phyloP scores from a whole-genome alignment of 306 rosid species.

The Acacia confusa region DNA sequence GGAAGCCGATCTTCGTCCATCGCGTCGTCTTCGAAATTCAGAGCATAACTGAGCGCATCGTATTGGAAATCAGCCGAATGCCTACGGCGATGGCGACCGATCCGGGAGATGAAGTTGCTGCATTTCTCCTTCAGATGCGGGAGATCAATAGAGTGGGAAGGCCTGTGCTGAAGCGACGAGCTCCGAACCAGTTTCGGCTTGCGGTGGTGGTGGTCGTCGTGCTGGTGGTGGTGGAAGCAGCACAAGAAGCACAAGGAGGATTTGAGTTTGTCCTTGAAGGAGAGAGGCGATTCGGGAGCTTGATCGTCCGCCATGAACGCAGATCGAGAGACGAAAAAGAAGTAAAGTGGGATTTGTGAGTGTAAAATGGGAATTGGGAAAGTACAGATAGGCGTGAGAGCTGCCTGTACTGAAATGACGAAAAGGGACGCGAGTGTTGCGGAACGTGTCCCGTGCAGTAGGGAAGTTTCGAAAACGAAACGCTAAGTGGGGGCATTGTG shows the following conservation, averaged over 20 bases:
- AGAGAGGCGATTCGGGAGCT: slow-evolving; percentile 36
- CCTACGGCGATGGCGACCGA: slow-evolving; percentile 58
- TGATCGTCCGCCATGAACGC: slow-evolving; percentile 43
- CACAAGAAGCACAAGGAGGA: slow-evolving; percentile 49
- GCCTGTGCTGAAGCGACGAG: slow-evolving; percentile 32
- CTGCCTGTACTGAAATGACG: slow-evolving; percentile 21
- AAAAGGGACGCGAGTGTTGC: neutral
- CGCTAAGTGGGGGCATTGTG: neutral
- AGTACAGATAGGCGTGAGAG: neutral
- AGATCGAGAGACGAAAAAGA: neutral
- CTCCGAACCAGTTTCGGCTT: slow-evolving; percentile 43
- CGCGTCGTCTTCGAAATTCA: slow-evolving; percentile 69
- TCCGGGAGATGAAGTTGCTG: slow-evolving; percentile 43
- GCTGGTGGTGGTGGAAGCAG: slow-evolving; percentile 37
- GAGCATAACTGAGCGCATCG: slow-evolving; percentile 66
- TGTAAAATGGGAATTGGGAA: neutral
- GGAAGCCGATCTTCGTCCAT: slow-evolving; percentile 35
- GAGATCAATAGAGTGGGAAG: slow-evolving; percentile 26
- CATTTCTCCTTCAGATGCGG: slow-evolving; percentile 55
- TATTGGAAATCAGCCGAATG: slow-evolving; percentile 79
- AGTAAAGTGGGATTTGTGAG: neutral
- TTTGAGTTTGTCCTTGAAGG: slow-evolving; percentile 48
- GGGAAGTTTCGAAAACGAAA: neutral
- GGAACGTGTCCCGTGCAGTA: neutral
- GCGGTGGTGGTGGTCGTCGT: slow-evolving; percentile 23